Base-by-base conservation (phyloP, 83 land plant species). In the Thuja plicata region DNA sequence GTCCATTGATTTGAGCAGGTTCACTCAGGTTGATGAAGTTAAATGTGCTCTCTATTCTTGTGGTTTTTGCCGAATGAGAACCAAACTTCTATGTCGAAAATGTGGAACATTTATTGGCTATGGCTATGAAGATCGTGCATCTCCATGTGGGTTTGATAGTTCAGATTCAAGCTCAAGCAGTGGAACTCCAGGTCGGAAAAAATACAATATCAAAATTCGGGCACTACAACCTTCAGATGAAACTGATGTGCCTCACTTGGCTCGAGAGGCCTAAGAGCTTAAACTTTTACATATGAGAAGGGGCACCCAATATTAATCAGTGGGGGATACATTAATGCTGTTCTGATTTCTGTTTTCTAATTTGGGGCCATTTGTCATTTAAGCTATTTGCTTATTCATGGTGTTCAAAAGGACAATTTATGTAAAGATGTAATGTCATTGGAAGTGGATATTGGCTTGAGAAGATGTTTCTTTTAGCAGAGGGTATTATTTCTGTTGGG, bases 61-160 rank as follows among this genome's bases (percentile, higher is more conserved):
- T 91, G 92, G 92, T 34, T 45, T 41, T 41, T 78, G 71, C 27
- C 89, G 93, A n/a, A 30, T 86, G 17, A 93, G 89, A 84, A 92
- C 93, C 84, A 94, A 92, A 60, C 93, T 94, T 66, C 86, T 93
- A 2, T 95, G 96, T 74, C 90, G 92, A 8, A 92, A 90, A 83
- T 95, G 96, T 87, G 93, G 95, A n/a, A 76, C 55, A 17, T 88
- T 87, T 41, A 89, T 95, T 87, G 96, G 96, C 84, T 85, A 90
- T 81, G 92, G 89, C 8, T 92, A 92, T 45, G 88, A 87, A 11
- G 91, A 92, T 54, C 46, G 90, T 40, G 16, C 91, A 62, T 54
- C 81, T 9, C 87, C 87, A 41, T 90, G 86, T 88, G 91, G 92
- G 19, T 87, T 88, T 84, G 86, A 89, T 43, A 55, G 88, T 35